phyloP scores from a whole-genome alignment of 2,329 filamentous ascomycete species.

The Aurifilum marmelostoma region DNA sequence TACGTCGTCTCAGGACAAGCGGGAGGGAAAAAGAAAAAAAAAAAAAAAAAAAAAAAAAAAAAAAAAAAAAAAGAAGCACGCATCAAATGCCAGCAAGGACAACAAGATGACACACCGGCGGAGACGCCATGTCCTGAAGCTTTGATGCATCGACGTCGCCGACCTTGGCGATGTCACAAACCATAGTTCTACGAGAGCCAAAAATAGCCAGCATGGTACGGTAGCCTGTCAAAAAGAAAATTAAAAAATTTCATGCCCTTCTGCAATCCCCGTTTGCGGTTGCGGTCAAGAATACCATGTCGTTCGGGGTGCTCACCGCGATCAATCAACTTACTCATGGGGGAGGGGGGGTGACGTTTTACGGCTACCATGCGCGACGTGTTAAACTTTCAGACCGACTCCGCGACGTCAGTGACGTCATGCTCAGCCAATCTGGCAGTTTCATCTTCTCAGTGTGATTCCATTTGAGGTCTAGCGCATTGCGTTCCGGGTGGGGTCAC shows the following conservation, averaged over 20 bases:
- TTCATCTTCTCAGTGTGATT: slow-evolving; percentile 3
- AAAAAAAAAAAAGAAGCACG: background rate
- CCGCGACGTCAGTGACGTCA: slow-evolving; percentile 16
- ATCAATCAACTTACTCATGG: background rate
- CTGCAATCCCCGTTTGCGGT: background rate
- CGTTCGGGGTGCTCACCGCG: background rate
- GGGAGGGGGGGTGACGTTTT: background rate
- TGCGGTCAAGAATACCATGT: background rate
- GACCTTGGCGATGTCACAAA: background rate
- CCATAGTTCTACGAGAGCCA: background rate
- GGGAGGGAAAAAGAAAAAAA: no score
- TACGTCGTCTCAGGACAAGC: no score
- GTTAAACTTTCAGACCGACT: background rate
- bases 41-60: no score
- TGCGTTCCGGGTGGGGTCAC: slow-evolving; percentile 14
- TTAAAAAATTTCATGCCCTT: background rate
- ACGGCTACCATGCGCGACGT: slow-evolving; percentile 1
- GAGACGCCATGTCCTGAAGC: background rate
- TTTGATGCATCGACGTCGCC: background rate
- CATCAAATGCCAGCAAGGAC: background rate
- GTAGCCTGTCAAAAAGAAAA: background rate
- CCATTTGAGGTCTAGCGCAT: background rate
- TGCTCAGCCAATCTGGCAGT: background rate
- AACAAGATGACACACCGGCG: background rate
- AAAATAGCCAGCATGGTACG: background rate